Base-by-base conservation (phyloP, 108 stramenopile species). In the Skeletonema marinoi region DNA sequence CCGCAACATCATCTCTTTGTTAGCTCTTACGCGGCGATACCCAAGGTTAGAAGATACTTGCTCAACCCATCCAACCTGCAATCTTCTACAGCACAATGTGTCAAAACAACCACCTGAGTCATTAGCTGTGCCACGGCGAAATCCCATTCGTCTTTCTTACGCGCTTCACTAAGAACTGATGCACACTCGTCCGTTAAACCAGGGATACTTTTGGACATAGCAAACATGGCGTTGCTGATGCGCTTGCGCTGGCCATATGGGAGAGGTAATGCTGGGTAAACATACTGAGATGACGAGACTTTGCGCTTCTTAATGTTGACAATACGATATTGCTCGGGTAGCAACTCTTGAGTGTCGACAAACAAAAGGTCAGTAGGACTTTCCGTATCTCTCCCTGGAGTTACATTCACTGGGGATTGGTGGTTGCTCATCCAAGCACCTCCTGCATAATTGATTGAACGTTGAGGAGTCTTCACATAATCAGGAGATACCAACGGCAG, bases 91-190 rank as follows among this genome's bases (percentile, higher is more conserved):
- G 71, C 66, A 66, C 93, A 95, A 51, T 95, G 89, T 14, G 87
- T 84, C 12, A 90, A 80, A 33, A 95, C 88, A 39, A 95, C 74
- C 31, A 95, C 93, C 65, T 95, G 93, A 60, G 93, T 95, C 91
- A 95, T 89, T 10, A 95, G 81, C 65, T 95, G 90, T 2, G 93
- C 91, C 44, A 95, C 93, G 0, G 91, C 93, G 67, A 95, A 78
- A 80, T 95, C 93, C 93, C 93, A 95, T 25, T 80, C 75, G 50
- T 95, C 91, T 64, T 84, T 85, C 66, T 89, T 84, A 32, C 93
- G 51, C 31, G 91, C 93, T 70, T 95, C 91, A 7, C 89, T 73
- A 25, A 95, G 77, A 8, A 95, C 89, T 30, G 73, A 62, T 14
- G 93, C 91, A 71, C 93, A 95, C 71, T 95, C 88, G 66, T 95